Conservation (phyloP, 169 alveolate genomes). For the Theileria annulata region DNA sequence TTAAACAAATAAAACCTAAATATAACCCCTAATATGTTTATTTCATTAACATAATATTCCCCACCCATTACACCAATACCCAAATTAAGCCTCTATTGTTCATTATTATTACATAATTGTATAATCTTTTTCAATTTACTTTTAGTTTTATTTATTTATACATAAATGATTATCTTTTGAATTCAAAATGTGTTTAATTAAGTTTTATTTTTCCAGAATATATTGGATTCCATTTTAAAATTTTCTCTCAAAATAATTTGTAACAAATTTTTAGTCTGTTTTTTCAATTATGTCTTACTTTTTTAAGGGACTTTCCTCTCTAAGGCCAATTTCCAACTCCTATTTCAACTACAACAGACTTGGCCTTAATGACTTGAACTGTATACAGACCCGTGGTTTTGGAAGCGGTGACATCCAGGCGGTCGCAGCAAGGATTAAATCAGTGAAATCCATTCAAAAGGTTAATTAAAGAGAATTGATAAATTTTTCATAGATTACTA, state of each 20-base stretch:
- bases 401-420: slow-evolving; percentile 80
- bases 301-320: neutral
- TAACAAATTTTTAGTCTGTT: neutral
- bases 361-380: neutral
- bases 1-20: too few species aligned
- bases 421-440: slow-evolving; percentile 87
- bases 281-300: slow-evolving; percentile 1
- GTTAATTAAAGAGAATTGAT: slow-evolving; percentile 33
- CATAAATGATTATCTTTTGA: neutral
- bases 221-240: slow-evolving; percentile 4
- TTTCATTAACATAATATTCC: neutral
- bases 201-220: neutral
- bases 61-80: slow-evolving; percentile 7
- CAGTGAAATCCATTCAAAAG: slow-evolving; percentile 91
- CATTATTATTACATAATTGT: neutral
- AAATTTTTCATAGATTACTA: slow-evolving; percentile 57
- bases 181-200: slow-evolving; percentile 1
- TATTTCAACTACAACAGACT: slow-evolving; percentile 5
- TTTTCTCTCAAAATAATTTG: neutral
- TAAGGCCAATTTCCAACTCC: slow-evolving; percentile 9
- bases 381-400: slow-evolving; percentile 53
- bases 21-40: neutral
- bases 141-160: neutral
- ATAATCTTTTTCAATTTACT: neutral
- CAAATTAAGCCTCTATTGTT: neutral